Percentiles rank a stretch among this genome's conserved stretches.
Evolutionary conservation across 495 filamentous ascomycete species (phyloP).

Genomic region (Neurospora sp.): DNA sequence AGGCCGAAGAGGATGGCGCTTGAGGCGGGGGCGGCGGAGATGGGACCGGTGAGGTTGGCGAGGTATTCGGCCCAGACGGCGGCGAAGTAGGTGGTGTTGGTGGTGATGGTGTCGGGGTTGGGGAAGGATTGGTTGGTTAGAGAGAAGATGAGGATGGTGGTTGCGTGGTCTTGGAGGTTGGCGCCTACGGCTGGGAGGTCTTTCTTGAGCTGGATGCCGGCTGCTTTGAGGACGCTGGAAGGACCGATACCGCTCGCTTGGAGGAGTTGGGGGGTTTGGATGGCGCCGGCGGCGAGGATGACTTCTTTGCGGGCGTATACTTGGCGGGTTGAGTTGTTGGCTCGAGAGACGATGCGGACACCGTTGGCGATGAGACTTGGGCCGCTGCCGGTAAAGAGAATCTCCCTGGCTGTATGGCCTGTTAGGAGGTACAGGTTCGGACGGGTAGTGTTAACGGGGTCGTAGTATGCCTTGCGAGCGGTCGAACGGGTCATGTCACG

Average conservation of each 20-base stretch:
- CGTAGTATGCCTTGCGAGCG: conserved; percentile 19
- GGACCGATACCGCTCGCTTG: conserved; percentile 44
- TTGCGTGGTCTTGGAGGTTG: conserved; percentile 42
- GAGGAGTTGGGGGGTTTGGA: conserved; percentile 45
- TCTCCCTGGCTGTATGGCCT: conserved; percentile 14
- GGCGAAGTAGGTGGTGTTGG: conserved; percentile 16
- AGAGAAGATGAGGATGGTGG: conserved; percentile 12
- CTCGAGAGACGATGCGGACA: conserved; percentile 9
- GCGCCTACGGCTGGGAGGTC: conserved; percentile 43
- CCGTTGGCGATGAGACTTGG: conserved; percentile 7
- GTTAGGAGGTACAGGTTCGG: conserved; percentile 14
- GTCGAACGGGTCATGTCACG: conserved; percentile 14
- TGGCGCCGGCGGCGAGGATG: conserved; percentile 42
- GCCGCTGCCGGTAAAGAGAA: conserved; percentile 10
- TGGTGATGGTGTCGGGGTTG: conserved; percentile 17
- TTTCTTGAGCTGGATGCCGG: conserved; percentile 31
- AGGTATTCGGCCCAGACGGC: conserved; percentile 18
- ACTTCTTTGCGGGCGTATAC: conserved; percentile 30
- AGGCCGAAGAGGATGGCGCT: conserved; percentile 10
- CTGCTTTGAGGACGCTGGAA: conserved; percentile 27
- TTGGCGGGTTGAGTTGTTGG: conserved; percentile 3
- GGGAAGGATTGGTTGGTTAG: conserved; percentile 17
- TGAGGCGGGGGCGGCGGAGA: conserved; percentile 10
- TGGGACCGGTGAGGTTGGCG: conserved; percentile 15
- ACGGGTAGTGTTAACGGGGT: conserved; percentile 12